phyloP scores from a whole-genome alignment of 331 rosid species.

The Quercus phellos region DNA sequence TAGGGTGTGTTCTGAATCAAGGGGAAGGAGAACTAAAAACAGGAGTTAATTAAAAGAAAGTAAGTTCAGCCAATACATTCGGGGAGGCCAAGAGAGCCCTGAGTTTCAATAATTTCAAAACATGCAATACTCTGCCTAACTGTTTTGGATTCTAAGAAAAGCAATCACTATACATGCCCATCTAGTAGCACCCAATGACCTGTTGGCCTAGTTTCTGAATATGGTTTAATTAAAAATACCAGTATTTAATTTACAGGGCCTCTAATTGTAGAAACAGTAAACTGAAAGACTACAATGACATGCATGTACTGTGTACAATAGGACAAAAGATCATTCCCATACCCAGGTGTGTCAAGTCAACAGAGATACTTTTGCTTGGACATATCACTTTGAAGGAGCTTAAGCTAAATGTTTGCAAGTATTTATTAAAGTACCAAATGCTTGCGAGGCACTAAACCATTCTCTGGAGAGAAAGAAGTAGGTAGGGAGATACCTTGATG shows the following conservation, averaged over 20 bases:
- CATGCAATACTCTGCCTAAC: background rate
- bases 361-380: background rate
- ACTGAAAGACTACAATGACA: constrained; percentile 8
- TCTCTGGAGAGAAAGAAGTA: background rate
- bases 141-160: background rate
- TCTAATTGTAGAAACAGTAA: background rate
- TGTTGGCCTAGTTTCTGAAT: background rate
- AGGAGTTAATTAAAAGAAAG: background rate
- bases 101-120: background rate
- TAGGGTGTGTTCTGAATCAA: background rate
- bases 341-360: too few species aligned
- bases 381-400: background rate
- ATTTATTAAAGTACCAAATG: background rate
- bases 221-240: constrained; percentile 7
- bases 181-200: background rate
- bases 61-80: background rate
- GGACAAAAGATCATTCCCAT: too few species aligned
- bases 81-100: background rate
- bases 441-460: background rate
- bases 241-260: background rate
- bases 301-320: background rate
- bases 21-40: background rate
- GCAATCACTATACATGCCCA: background rate
- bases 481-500: constrained; percentile 50
- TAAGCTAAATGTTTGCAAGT: background rate